These are phyloP conservation scores for Boletus rubescentipes DNA, from an alignment of 768 basidiomycete genomes.

Conservation along the genomic window DNA sequence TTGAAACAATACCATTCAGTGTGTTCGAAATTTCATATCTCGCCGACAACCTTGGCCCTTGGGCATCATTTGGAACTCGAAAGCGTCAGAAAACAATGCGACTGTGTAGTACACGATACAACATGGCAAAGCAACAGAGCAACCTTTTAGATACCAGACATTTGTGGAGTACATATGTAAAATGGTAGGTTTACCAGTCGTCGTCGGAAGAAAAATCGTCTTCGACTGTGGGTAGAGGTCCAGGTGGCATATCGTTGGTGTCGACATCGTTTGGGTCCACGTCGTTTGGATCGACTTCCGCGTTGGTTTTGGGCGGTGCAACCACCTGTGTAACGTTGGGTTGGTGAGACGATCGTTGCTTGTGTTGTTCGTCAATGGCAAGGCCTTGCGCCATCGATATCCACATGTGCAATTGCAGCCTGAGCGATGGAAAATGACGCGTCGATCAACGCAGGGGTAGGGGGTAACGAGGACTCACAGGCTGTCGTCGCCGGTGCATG, in stretches of 20 bases:
- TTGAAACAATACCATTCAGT: too few species aligned
- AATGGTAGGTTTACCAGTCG: constrained; percentile 19
- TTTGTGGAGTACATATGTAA: too few species aligned
- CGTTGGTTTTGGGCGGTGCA: constrained; percentile 1
- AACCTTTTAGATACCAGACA: too few species aligned
- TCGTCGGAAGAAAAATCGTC: constrained; percentile 31
- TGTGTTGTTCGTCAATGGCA: constrained; percentile 47
- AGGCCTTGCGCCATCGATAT: constrained; percentile 44
- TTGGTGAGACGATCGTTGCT: constrained; percentile 12
- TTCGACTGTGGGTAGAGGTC: constrained; percentile 2
- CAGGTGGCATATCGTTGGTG: constrained; percentile 12
- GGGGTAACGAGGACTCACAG: constrained; percentile 33
- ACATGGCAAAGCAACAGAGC: too few species aligned
- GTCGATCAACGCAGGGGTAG: neutral
- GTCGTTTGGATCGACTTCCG: constrained; percentile 14
- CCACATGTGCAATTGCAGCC: constrained; percentile 46
- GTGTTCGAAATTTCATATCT: neutral
- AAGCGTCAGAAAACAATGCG: too few species aligned
- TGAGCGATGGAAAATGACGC: constrained; percentile 16
- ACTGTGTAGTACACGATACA: too few species aligned
- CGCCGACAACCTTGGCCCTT: too few species aligned
- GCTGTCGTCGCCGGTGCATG: constrained; percentile 55
- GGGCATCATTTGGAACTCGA: too few species aligned
- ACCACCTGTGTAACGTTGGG: constrained; percentile 15
- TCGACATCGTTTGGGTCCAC: constrained; percentile 11